These are phyloP conservation scores for Aspergillus sp. DNA, from an alignment of 2,329 filamentous ascomycete genomes.

Conservation along the genomic window DNA sequence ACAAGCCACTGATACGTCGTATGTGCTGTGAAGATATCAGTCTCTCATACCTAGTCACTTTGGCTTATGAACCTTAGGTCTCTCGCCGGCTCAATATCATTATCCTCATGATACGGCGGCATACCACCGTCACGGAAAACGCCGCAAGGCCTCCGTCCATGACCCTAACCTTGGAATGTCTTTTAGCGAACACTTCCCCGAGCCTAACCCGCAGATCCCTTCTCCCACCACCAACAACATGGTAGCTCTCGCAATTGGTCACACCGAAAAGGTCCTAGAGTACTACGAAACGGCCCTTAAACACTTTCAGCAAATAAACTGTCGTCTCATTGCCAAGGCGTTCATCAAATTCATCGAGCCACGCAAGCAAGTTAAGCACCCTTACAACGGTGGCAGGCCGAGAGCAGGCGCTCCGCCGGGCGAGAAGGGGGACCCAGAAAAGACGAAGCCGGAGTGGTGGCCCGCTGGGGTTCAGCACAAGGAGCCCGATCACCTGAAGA, in stretches of 20 bases:
- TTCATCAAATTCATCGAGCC: conserved; percentile 51
- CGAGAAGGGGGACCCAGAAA: conserved; percentile 42
- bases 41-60: background rate
- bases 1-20: conserved; percentile 28
- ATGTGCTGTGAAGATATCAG: conserved; percentile 16
- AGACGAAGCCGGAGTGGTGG: conserved; percentile 49
- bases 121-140: conserved; percentile 28
- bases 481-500: conserved; percentile 51
- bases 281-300: conserved; percentile 45
- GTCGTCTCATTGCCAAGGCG: conserved; percentile 45
- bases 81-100: conserved; percentile 16
- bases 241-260: conserved; percentile 38
- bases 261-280: conserved; percentile 35
- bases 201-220: conserved; percentile 25
- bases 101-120: conserved; percentile 11
- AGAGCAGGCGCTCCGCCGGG: conserved; percentile 35
- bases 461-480: conserved; percentile 46
- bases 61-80: conserved; percentile 7
- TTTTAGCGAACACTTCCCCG: conserved; percentile 21
- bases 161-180: conserved; percentile 18
- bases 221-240: conserved; percentile 24
- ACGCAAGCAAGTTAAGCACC: conserved; percentile 49
- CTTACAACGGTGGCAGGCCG: conserved; percentile 49
- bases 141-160: conserved; percentile 26
- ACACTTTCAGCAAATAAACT: conserved; percentile 48